These are phyloP conservation scores for Aspergillus sp. DNA, from an alignment of 2,329 filamentous ascomycete species.

Conservation along the genomic window DNA sequence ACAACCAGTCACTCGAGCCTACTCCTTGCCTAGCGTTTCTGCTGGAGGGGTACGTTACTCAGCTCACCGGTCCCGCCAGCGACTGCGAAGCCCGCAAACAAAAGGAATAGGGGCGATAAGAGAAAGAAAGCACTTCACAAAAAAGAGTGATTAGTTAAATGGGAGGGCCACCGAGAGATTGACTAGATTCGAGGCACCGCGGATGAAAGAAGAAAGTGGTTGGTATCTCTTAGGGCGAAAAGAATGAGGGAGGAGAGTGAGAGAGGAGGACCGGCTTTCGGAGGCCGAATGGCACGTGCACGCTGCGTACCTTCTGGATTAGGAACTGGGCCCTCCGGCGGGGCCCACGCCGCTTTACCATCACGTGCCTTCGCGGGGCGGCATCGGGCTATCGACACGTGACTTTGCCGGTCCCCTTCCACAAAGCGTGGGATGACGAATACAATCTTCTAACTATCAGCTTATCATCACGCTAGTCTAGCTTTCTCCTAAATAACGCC, in stretches of 20 bases:
- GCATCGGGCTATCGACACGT: neutral
- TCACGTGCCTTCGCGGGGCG: neutral
- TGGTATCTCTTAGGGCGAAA: neutral
- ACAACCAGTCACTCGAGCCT: neutral
- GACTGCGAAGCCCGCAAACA: constrained; percentile 2
- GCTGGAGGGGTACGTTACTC: constrained; percentile 1
- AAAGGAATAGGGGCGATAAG: neutral
- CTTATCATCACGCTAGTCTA: no score
- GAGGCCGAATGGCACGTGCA: constrained; percentile 26
- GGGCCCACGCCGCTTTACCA: neutral
- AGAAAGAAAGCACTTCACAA: neutral
- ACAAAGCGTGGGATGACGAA: no score
- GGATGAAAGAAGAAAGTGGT: neutral
- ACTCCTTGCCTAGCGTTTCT: neutral
- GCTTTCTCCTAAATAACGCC: no score
- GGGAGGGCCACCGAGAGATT: neutral
- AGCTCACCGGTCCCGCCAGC: constrained; percentile 10
- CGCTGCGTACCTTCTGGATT: neutral
- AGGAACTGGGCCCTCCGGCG: neutral
- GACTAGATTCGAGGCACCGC: neutral
- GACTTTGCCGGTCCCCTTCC: neutral
- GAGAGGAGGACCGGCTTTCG: constrained; percentile 58
- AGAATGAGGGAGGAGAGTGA: neutral
- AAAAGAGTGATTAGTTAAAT: neutral
- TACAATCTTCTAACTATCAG: no score